Conservation (phyloP, 2,329 filamentous ascomycete genomes). For the Didymella pinodella region DNA sequence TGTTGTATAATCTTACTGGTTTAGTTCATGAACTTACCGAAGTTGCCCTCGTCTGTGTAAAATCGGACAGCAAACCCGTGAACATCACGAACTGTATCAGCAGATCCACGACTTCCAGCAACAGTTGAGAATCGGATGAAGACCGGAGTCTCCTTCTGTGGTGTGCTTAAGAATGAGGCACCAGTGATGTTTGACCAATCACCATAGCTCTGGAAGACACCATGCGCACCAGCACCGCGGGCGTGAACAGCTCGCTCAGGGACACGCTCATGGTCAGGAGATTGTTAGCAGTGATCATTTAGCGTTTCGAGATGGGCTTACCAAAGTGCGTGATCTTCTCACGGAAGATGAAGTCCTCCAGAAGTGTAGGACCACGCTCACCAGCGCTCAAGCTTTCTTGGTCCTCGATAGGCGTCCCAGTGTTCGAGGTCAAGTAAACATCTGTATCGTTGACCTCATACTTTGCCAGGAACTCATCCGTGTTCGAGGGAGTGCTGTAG, state of each 20-base stretch:
- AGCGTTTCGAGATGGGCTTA: background rate
- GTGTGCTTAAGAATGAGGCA: slow-evolving; percentile 66
- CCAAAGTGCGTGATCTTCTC: slow-evolving; percentile 61
- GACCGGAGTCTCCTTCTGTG: slow-evolving; percentile 68
- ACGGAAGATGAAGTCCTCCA: slow-evolving; percentile 77
- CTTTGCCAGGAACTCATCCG: slow-evolving; percentile 48
- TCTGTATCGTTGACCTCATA: slow-evolving; percentile 50
- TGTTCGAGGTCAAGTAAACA: slow-evolving; percentile 65
- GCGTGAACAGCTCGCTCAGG: slow-evolving; percentile 69
- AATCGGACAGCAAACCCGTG: slow-evolving; percentile 75
- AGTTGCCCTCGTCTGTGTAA: slow-evolving; percentile 78
- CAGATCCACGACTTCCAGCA: slow-evolving; percentile 71
- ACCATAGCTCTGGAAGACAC: slow-evolving; percentile 72
- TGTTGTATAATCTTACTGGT: background rate
- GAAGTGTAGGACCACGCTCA: slow-evolving; percentile 69
- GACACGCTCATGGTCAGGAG: slow-evolving; percentile 67
- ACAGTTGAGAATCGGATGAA: slow-evolving; percentile 81
- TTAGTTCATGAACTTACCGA: slow-evolving; percentile 55
- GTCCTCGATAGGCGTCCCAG: slow-evolving; percentile 72
- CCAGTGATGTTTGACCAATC: slow-evolving; percentile 73
- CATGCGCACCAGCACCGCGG: slow-evolving; percentile 72
- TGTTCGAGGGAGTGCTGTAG: slow-evolving; percentile 23
- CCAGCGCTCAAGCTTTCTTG: slow-evolving; percentile 73
- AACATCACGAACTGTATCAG: slow-evolving; percentile 75
- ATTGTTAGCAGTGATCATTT: background rate